Percentiles rank a stretch among this genome's conserved stretches.
These are phyloP conservation scores for Neurospora intermedia DNA, from an alignment of 495 filamentous ascomycete genomes.

Conservation along the genomic window DNA sequence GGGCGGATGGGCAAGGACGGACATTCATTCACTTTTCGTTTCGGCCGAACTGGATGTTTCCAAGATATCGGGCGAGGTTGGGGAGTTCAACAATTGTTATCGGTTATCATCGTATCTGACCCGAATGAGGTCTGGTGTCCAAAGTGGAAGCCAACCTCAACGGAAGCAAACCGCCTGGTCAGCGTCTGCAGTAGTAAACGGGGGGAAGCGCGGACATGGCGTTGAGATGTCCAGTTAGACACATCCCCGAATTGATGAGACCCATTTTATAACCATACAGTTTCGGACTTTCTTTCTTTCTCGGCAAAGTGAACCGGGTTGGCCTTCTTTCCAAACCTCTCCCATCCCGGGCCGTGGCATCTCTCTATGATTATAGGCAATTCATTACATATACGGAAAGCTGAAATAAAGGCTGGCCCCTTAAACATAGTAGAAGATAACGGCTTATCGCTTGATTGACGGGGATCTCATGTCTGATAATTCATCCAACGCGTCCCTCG, in stretches of 20 bases:
- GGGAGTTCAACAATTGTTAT: background rate
- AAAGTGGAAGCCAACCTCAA: background rate
- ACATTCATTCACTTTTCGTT: background rate
- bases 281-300: background rate
- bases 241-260: background rate
- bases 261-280: background rate
- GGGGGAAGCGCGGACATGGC: background rate
- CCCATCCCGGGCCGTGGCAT: background rate
- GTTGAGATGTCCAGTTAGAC: background rate
- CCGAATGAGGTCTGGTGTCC: background rate
- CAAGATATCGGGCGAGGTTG: background rate
- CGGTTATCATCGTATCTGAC: background rate
- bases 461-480: background rate
- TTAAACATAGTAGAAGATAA: background rate
- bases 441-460: background rate
- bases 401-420: background rate
- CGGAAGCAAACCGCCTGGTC: background rate
- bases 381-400: slow-evolving; percentile 1
- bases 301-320: background rate
- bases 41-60: background rate
- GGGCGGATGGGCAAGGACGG: background rate
- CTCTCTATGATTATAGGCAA: background rate
- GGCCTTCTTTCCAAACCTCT: background rate
- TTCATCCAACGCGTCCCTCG: background rate
- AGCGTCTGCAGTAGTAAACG: background rate